Evolutionary conservation across 805 yeast species (phyloP), one percentile per base, ranked within the genome.

Genomic region (Sporopachydermia quercuum): DNA sequence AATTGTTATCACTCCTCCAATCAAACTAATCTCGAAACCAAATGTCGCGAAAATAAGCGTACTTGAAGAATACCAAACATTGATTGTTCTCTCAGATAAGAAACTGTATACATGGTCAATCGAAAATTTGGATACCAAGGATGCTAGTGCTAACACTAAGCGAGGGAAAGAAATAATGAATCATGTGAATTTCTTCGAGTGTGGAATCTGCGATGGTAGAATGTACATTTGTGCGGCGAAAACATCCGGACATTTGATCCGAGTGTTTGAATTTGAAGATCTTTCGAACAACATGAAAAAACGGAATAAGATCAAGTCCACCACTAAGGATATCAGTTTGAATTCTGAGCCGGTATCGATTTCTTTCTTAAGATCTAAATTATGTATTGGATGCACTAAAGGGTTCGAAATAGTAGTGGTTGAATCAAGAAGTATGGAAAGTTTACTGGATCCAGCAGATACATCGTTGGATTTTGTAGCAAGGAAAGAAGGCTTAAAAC

Each of bases 361-460:
- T 14, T 86, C 95, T 17, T 89, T 89, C 53, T 65, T 91, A 58
- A 84, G 86, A 54, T 77, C 87, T 3, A 82, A 80, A 52, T 62
- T 91, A 45, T 89, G 96, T 64, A 81, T 91, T 47, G 98, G 98
- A 17, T 91, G 98, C 52, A 78, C 94, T 18, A 84, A 80, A 56
- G 98, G 98, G 0, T 91, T 91, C 63, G 97, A 91, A 61, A 85
- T 91, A 52, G 86, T 91, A 30, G 80, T 93, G 14, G 65, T 87
- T 35, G 82, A 80, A 44, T 83, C 80, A 40, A 79, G 83, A 43
- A 82, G 77, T 43, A 85, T 82, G 58, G 96, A 91, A 59, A 76
- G 91, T 5, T 70, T 91, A 39, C 65, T 91, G 50, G 97, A 91
- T 61, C 96, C 95, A n/a, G 98, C 97, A 1, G 98, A 91, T 54